Conservation (phyloP, 169 alveolate species). For the Cryptosporidium parvum region DNA sequence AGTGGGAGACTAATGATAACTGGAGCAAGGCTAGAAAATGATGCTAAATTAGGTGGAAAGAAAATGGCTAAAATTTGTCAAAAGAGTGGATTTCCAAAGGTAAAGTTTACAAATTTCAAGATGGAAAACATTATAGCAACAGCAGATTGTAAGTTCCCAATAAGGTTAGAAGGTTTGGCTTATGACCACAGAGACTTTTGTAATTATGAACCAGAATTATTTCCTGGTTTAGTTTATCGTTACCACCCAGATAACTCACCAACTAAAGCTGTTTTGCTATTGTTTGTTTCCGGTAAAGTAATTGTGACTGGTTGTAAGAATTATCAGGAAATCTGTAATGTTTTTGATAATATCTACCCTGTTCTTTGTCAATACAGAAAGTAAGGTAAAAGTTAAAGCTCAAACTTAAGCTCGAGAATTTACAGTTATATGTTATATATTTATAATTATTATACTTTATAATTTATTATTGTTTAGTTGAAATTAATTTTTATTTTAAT, state of each 20-base stretch:
- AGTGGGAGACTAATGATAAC: constrained; percentile 97
- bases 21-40: constrained; percentile 95
- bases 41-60: constrained; percentile 92
- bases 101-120: constrained; percentile 91
- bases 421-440: neutral
- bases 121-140: constrained; percentile 98
- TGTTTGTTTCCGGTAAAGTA: constrained; percentile 98
- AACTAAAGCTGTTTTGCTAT: constrained; percentile 94
- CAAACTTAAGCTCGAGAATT: neutral
- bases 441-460: neutral
- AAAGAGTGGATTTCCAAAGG: constrained; percentile 89
- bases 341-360: constrained; percentile 91
- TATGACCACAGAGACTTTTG: constrained; percentile 91
- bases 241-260: constrained; percentile 79
- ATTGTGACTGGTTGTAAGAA: constrained; percentile 98
- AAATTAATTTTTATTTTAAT: constrained; percentile 16
- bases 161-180: constrained; percentile 96
- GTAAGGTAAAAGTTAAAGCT: constrained; percentile 57
- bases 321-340: constrained; percentile 90
- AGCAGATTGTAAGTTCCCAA: constrained; percentile 95
- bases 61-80: constrained; percentile 94
- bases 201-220: constrained; percentile 98
- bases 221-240: constrained; percentile 95
- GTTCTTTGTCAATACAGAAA: constrained; percentile 89
- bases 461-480: neutral